These are phyloP conservation scores for Hortiboletus campestris DNA, from an alignment of 768 basidiomycete species.

Conservation along the genomic window DNA sequence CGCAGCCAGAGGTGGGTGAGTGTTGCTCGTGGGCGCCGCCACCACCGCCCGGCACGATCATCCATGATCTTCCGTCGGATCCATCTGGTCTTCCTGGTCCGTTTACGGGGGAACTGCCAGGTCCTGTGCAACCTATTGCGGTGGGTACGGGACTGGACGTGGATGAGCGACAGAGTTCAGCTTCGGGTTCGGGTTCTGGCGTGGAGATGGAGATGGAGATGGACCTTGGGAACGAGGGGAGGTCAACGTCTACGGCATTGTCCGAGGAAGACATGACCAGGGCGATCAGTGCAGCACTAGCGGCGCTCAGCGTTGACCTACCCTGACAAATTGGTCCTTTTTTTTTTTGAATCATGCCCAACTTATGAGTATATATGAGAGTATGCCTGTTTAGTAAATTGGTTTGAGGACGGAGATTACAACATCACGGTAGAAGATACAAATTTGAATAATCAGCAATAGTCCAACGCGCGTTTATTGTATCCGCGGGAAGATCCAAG, in stretches of 20 bases:
- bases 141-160: not conserved
- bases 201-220: not conserved
- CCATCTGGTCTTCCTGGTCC: not conserved
- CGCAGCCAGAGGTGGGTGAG: constrained; percentile 34
- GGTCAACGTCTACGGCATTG: constrained; percentile 5
- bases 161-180: not conserved
- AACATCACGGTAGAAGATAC: not conserved
- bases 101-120: not conserved
- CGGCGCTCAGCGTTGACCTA: constrained; percentile 6
- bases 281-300: constrained; percentile 25
- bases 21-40: constrained; percentile 26
- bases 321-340: too few species aligned
- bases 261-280: constrained; percentile 21
- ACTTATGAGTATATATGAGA: not conserved
- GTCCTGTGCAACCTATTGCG: not conserved
- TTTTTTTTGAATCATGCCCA: not conserved
- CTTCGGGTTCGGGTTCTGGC: not conserved
- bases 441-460: not conserved
- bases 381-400: not conserved
- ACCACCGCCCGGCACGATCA: not conserved
- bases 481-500: not conserved
- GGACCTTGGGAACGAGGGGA: not conserved
- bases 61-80: not conserved
- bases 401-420: not conserved
- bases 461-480: not conserved